Base-by-base conservation (phyloP, 1,284 basidiomycete species). In the Boletus calvinii region DNA sequence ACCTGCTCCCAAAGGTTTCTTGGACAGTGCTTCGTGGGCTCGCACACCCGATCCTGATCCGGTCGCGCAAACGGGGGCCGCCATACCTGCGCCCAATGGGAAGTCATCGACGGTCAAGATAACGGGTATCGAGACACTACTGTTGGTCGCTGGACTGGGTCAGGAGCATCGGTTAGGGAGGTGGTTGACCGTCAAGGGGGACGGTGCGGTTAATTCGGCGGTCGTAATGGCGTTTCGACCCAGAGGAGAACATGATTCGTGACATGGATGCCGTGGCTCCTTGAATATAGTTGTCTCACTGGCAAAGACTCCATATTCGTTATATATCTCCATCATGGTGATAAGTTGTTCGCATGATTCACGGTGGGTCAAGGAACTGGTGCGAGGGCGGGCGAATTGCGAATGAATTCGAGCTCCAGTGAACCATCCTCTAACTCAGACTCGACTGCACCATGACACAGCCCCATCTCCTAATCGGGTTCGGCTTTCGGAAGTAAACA, bases 161-260 rank as follows among this genome's bases (percentile, higher is more conserved):
- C 88, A 94, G 65, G 96, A 99, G 69, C 92, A 88, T 61, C 81
- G 91, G 50, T 71, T 95, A 26, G 96, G 95, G 8, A 76, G 97
- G 54, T 99, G 96, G 96, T 71, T 93, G 61, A 81, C 76, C 46
- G 63, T 90, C 54, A 90, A 90, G 67, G 81, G 80, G 62, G 76
- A 77, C 29, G 83, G 86, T 0, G 84, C 80, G 1, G 77, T 77
- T 61, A 97, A 96, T 65, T 84, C 85, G 7, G 78, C 90, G 0
- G 63, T 93, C 26, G 81, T 94, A 15, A 77, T 86, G 31, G 57
- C 52, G 7, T 66, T 67, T 54, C 52, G 62, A 35, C 65, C 68
- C 20, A 65, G 51, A 29, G 46, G 41, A 35, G 44, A 38, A 37
- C 42, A 52, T 9, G 18, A 47, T 41, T 42, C 37, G 15, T 62